These are phyloP conservation scores for Boeremia lycopersici DNA, from an alignment of 2,329 filamentous ascomycete genomes.

Conservation along the genomic window DNA sequence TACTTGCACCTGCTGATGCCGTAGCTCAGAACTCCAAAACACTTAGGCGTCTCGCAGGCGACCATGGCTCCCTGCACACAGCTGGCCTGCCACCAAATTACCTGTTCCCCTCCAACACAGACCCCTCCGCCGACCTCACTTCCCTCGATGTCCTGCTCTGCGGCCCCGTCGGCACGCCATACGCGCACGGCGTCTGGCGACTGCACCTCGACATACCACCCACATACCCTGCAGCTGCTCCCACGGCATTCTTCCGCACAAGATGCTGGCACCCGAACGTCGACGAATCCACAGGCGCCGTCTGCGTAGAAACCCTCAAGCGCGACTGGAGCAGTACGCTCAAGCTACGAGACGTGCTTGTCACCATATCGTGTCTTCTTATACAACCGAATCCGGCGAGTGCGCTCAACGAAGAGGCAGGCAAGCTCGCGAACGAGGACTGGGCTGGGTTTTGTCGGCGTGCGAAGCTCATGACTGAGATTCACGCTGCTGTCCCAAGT, in stretches of 20 bases:
- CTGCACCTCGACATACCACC: conserved; percentile 65
- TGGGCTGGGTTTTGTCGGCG: conserved; percentile 63
- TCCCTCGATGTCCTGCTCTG: conserved; percentile 63
- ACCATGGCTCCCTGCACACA: conserved; percentile 63
- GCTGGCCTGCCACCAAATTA: conserved; percentile 65
- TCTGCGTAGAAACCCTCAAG: conserved; percentile 70
- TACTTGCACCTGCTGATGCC: conserved; percentile 1
- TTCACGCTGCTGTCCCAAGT: conserved; percentile 62
- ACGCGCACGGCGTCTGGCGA: conserved; percentile 63
- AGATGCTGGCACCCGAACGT: conserved; percentile 70
- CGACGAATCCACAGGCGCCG: conserved; percentile 64
- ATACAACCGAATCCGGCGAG: conserved; percentile 70
- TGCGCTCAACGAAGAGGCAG: conserved; percentile 66
- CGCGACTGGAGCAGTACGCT: conserved; percentile 65
- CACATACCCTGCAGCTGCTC: conserved; percentile 59
- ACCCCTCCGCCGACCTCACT: conserved; percentile 59
- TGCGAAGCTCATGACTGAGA: conserved; percentile 66
- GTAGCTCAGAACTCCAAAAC: conserved; percentile 53
- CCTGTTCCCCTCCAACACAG: conserved; percentile 56
- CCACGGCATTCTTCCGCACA: conserved; percentile 65
- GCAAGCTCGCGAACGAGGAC: conserved; percentile 62
- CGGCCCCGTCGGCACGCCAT: conserved; percentile 66
- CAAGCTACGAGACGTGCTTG: conserved; percentile 64
- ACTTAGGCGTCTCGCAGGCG: conserved; percentile 64
- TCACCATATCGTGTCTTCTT: conserved; percentile 65